Base-by-base conservation (phyloP, 495 filamentous ascomycete species). In the Neurospora cerealis region DNA sequence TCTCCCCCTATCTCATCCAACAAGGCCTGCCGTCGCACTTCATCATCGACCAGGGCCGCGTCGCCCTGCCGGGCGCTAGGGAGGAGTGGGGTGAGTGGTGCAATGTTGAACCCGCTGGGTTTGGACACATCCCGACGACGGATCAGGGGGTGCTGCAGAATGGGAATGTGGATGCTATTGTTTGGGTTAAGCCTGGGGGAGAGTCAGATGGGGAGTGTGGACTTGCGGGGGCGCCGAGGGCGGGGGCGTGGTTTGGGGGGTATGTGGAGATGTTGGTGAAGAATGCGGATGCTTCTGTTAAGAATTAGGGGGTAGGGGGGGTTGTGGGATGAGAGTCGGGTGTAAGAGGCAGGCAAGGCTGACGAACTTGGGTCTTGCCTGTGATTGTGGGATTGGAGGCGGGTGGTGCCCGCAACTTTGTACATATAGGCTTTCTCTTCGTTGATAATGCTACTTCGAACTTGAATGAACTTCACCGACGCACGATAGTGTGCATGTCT, bases 121-220 rank as follows among this genome's bases (percentile, higher is more conserved):
- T 93, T 74, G 91, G 92, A 78, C 84, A 85, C 15, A 86, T 86
- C 4, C 89, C 89, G 0, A 89, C 89, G 5, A 87, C 87, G 38
- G 80, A 87, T 70, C 90, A 89, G n/a, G 0, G 0, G 3, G 54
- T 66, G 0, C 28, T 66, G 7, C 86, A 87, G 69, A 85, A 89
- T 80, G 76, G 82, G 15, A 83, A 90, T 36, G 82, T 88, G n/a
- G 91, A 93, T 80, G 89, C 91, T 41, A 90, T 93, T 79, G 90
- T 93, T 75, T 93, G 91, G 91, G 81, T 92, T 71, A 93, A 93
- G 87, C 92, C 91, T 11, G 92, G 92, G 92, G 72, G 91, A 94
- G 79, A 88, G 87, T 69, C 24, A 28, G 91, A 94, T 80, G 91
- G 92, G 40, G 86, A 89, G 83, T 93, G 92, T 72, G 90, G 91